Evolutionary conservation across 2,329 filamentous ascomycete genomes (phyloP), one percentile per base, ranked within the genome.

Genomic region (Gliomastix tumulicola): DNA sequence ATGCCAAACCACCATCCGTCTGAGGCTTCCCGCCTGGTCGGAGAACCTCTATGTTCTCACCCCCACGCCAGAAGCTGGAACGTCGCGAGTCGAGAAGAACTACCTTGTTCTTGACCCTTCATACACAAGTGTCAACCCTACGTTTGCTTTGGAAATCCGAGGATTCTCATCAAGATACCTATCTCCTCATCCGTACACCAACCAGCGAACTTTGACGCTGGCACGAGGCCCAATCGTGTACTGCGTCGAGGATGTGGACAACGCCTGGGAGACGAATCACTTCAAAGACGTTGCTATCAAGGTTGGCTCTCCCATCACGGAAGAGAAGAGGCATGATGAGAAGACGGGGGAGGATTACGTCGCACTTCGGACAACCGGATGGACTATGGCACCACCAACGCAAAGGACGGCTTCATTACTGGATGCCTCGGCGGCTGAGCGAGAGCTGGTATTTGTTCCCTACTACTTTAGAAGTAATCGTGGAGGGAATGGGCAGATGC

Each of bases 171-270:
- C 72, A 13, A 61, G 69, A 21, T 65, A 67, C 35, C 44, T 76
- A 4, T 52, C 64, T 3, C 73, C 75, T 1, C 71, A 79, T 44
- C 74, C 74, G 1, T 69, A 71, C 44, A 71, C 74, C 0, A 69
- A 69, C 44, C 72, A 78, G 45, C 54, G 66, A n/a, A 73, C 69
- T 3, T 44, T 76, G 25, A 63, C 68, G 2, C 50, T 80, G 7
- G 72, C 67, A 3, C 63, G 75, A 5, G 77, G 77, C 0, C 76
- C 76, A 0, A 48, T 81, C 6, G 57, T 80, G 6, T 81, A 80
- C 50, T 81, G 75, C 40, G 63, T 72, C 5, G 77, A 82, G 47
- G 76, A 80, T 38, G 47, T 62, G 7, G 75, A 80, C 45, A 76
- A 79, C 39, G 23, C 54, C 1, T 76, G 71, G 70, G 74, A 71